A percentile compares a stretch with the other conserved stretches of the same genome.
These are phyloP conservation scores for Areca catechu DNA, from an alignment of 176 grass and related monocot species.

Conservation along the genomic window DNA sequence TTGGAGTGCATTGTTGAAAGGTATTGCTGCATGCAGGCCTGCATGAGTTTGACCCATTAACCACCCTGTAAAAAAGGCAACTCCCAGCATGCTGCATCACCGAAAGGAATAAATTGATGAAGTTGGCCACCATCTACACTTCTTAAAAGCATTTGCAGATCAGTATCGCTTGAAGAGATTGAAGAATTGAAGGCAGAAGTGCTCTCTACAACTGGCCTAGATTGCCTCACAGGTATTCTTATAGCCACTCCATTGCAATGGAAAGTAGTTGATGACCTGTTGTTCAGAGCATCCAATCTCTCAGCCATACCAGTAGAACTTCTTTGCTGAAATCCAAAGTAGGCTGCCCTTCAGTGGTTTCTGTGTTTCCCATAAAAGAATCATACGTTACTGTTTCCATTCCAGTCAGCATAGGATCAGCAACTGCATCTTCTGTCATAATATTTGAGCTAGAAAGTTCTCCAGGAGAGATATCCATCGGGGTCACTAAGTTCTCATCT, in stretches of 20 bases:
- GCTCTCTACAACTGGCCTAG: conserved; percentile 16
- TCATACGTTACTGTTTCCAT: conserved; percentile 6
- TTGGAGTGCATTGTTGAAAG: conserved; percentile 31
- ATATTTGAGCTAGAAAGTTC: conserved; percentile 39
- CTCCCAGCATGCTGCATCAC: conserved; percentile 70
- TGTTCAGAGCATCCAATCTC: conserved; percentile 20
- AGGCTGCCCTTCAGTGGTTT: conserved; percentile 9
- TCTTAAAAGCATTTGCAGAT: conserved; percentile 80
- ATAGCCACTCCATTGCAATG: conserved; percentile 19
- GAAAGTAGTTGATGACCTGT: conserved; percentile 21
- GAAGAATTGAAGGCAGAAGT: conserved; percentile 26
- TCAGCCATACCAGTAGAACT: conserved; percentile 24
- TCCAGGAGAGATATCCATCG: conserved; percentile 78
- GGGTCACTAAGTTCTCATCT: conserved; percentile 26
- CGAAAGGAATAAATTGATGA: conserved; percentile 43
- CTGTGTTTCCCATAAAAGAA: background rate
- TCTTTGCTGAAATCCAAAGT: conserved; percentile 20
- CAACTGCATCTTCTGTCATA: conserved; percentile 10
- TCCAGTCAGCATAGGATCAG: conserved; percentile 15
- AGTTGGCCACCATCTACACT: conserved; percentile 48
- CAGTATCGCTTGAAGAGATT: conserved; percentile 30
- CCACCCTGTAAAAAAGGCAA: conserved; percentile 88
- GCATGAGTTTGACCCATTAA: conserved; percentile 68
- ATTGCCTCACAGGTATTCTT: conserved; percentile 23
- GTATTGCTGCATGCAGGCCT: conserved; percentile 25